phyloP scores from a whole-genome alignment of 2,329 filamentous ascomycete genomes.

The Scedosporium boydii region DNA sequence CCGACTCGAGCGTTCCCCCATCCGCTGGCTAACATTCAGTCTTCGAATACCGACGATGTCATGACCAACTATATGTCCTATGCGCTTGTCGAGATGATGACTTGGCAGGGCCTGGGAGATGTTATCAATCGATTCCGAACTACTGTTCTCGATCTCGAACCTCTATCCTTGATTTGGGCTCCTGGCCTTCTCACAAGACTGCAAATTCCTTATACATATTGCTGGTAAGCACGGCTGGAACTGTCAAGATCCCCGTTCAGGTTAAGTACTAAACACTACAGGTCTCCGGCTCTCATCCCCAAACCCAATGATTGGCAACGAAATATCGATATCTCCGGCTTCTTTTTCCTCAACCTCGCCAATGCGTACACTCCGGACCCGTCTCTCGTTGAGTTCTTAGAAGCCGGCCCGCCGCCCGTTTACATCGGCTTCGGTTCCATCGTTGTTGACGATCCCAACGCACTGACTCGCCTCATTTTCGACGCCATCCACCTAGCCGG shows the following conservation, averaged over 20 bases:
- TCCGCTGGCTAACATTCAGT: constrained; percentile 73
- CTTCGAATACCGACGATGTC: constrained; percentile 64
- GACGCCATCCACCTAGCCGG: constrained; percentile 58
- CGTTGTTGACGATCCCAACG: constrained; percentile 66
- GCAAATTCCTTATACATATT: constrained; percentile 78
- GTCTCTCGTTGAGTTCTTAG: constrained; percentile 57
- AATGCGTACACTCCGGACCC: constrained; percentile 56
- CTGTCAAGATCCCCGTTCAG: no score
- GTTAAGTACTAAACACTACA: constrained; percentile 8
- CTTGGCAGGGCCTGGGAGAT: constrained; percentile 86
- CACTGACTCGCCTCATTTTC: constrained; percentile 62
- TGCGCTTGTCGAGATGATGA: constrained; percentile 79
- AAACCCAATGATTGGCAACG: constrained; percentile 69
- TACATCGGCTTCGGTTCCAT: constrained; percentile 82
- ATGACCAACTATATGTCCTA: constrained; percentile 79
- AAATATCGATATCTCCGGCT: constrained; percentile 65
- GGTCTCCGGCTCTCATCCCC: constrained; percentile 65
- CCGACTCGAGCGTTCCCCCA: constrained; percentile 80
- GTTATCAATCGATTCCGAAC: constrained; percentile 82
- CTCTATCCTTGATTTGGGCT: constrained; percentile 72
- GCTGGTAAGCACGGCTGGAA: constrained; percentile 66
- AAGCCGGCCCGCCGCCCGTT: constrained; percentile 59
- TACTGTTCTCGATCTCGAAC: constrained; percentile 63
- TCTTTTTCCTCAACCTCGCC: constrained; percentile 64
- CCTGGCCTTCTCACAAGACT: constrained; percentile 70